These are phyloP conservation scores for Zygnema cylindricum DNA, from an alignment of 139 green algal genomes.

Conservation along the genomic window DNA sequence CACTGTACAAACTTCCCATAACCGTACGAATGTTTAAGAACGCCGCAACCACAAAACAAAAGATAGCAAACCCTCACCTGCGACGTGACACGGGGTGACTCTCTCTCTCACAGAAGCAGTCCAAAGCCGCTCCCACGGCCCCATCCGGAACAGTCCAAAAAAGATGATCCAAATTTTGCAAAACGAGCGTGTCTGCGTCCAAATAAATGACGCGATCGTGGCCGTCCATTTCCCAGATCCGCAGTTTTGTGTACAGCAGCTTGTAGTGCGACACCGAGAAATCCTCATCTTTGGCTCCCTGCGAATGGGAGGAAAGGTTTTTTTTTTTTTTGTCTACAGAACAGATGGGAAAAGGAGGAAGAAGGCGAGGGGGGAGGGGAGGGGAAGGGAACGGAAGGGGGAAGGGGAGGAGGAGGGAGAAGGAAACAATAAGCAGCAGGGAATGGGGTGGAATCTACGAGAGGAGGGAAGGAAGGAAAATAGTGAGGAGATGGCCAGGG, in stretches of 20 bases:
- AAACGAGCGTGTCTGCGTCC: conserved; percentile 51
- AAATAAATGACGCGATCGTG: conserved; percentile 51
- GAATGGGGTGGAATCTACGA: background rate
- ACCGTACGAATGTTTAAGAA: no score
- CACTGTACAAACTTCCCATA: no score
- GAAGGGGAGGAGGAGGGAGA: background rate
- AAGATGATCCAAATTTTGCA: conserved; percentile 41
- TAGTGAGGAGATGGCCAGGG: no score
- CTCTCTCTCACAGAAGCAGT: conserved; percentile 50
- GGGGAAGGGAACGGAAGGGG: background rate
- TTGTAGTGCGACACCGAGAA: conserved; percentile 43
- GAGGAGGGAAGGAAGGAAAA: background rate
- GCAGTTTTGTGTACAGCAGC: conserved; percentile 57
- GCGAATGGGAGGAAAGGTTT: background rate
- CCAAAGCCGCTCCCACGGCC: background rate
- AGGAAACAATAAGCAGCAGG: background rate
- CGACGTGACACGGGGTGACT: conserved; percentile 12
- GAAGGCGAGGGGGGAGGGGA: background rate
- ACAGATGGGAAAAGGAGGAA: background rate
- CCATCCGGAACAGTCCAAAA: conserved; percentile 10
- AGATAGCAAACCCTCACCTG: background rate
- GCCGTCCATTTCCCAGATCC: conserved; percentile 50
- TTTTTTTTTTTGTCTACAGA: background rate
- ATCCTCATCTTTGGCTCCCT: conserved; percentile 14
- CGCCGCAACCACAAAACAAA: no score